phyloP scores from a whole-genome alignment of 257 asterid genomes.

The Dorcoceras hygrometricum region DNA sequence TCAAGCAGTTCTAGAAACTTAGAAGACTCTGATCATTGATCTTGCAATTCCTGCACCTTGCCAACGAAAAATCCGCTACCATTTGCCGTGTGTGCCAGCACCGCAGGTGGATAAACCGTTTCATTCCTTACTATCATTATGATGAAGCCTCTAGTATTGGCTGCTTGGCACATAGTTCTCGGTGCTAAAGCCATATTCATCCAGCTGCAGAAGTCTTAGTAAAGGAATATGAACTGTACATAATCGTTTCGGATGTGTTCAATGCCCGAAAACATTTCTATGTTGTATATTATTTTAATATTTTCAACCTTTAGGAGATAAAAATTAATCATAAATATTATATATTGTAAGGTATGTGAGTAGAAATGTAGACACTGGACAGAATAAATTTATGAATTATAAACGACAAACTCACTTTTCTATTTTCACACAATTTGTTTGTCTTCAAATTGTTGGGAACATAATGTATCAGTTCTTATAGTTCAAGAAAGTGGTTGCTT shows the following conservation, averaged over 20 bases:
- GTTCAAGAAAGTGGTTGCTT: background rate
- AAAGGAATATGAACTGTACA: background rate
- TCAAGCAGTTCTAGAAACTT: conserved; percentile 53
- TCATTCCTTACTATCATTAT: background rate
- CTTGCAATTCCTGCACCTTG: conserved; percentile 75
- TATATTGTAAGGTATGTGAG: background rate
- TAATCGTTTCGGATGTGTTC: background rate
- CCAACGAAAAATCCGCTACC: conserved; percentile 49
- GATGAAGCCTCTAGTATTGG: background rate
- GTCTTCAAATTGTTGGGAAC: background rate
- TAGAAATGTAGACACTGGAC: background rate
- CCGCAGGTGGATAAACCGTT: conserved; percentile 34
- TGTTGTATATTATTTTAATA: background rate
- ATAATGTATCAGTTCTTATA: no score
- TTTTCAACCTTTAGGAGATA: background rate
- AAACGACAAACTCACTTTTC: background rate
- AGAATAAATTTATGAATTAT: no score
- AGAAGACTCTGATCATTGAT: conserved; percentile 69
- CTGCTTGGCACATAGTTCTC: background rate
- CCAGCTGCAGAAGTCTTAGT: background rate
- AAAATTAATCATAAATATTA: no score
- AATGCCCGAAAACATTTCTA: background rate
- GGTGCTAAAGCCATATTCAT: background rate
- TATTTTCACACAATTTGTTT: background rate
- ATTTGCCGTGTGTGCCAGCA: conserved; percentile 73